These are phyloP conservation scores for Polymyxa betae DNA, from an alignment of 208 protist species.

Conservation along the genomic window DNA sequence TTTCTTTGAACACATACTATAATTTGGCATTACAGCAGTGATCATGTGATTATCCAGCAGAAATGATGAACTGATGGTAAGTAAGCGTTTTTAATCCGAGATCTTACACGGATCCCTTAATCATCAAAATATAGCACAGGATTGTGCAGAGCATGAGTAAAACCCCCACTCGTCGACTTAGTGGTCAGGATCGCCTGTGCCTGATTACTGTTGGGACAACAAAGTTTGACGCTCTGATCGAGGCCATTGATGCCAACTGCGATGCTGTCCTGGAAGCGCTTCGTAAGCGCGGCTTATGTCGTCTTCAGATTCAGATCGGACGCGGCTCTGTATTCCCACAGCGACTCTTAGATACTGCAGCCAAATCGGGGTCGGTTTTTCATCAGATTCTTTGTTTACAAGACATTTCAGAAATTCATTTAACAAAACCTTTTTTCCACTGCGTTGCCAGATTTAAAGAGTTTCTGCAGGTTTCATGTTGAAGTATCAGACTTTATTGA, in stretches of 20 bases:
- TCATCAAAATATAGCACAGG: no score
- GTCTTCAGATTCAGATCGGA: background rate
- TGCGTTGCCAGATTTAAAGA: background rate
- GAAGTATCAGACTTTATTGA: background rate
- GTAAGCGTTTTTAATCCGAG: no score
- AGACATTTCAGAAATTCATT: slow-evolving; percentile 44
- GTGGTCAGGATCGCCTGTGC: no score
- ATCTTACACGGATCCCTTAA: no score
- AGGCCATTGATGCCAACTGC: slow-evolving; percentile 56
- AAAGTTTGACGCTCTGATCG: slow-evolving; percentile 67
- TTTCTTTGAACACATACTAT: no score
- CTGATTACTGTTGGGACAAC: slow-evolving; percentile 71
- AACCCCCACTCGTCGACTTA: no score
- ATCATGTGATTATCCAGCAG: no score
- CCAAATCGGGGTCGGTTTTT: background rate
- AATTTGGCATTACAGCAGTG: no score
- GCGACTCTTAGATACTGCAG: background rate
- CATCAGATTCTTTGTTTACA: slow-evolving; percentile 3
- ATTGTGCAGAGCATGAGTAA: no score
- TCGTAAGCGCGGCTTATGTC: background rate
- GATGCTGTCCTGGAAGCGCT: slow-evolving; percentile 15
- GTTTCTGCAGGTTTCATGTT: background rate
- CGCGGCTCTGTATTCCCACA: background rate
- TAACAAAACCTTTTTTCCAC: slow-evolving; percentile 51
- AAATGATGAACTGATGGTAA: no score